A percentile compares a stretch with the other conserved stretches of the same genome.
These are phyloP conservation scores for Fusarium begoniae DNA, from an alignment of 2,329 filamentous ascomycete genomes.

Conservation along the genomic window DNA sequence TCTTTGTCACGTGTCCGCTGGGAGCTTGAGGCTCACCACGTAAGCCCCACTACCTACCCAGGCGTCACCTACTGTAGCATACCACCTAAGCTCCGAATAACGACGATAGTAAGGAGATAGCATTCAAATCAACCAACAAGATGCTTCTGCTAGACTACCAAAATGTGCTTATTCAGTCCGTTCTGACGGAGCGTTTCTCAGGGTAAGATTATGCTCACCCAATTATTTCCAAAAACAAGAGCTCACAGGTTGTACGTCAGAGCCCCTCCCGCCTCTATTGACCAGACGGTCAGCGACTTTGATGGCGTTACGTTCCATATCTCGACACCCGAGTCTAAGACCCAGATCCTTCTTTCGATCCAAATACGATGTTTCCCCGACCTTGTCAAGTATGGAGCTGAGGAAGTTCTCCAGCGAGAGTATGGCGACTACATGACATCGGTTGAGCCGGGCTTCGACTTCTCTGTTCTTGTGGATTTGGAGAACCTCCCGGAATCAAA, in stretches of 20 bases:
- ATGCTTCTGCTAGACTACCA: constrained; percentile 99
- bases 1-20: constrained; percentile 47
- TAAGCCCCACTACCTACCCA: constrained; percentile 53
- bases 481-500: constrained; percentile 85
- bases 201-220: constrained; percentile 63
- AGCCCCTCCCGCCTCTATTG: constrained; percentile 85
- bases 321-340: constrained; percentile 92
- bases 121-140: constrained; percentile 48
- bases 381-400: constrained; percentile 90
- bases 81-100: constrained; percentile 47
- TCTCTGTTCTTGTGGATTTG: constrained; percentile 90
- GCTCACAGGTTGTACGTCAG: constrained; percentile 63
- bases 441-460: constrained; percentile 93
- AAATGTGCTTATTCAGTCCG: constrained; percentile 96
- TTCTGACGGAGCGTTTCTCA: constrained; percentile 93
- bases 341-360: constrained; percentile 93
- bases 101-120: constrained; percentile 42
- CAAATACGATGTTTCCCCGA: constrained; percentile 95
- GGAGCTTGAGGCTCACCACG: constrained; percentile 43
- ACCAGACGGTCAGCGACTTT: constrained; percentile 98
- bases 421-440: constrained; percentile 91
- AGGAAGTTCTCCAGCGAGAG: constrained; percentile 90
- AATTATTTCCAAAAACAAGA: constrained; percentile 26
- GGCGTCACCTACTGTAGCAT: constrained; percentile 46
- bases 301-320: constrained; percentile 99